Evolutionary conservation across 345 rosid genomes (phyloP).

Genomic region (Syzygium grande): DNA sequence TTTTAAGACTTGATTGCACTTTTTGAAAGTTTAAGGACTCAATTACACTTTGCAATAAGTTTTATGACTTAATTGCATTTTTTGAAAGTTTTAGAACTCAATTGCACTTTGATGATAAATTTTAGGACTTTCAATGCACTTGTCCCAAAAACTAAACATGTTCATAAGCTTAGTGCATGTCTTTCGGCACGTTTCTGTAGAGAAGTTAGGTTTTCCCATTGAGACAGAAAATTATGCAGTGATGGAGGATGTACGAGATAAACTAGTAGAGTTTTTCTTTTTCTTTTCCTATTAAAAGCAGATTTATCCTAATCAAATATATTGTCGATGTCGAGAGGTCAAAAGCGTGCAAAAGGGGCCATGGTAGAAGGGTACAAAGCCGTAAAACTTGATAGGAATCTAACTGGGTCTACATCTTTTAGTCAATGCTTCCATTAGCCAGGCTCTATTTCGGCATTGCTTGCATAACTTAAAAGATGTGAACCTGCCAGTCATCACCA

Average conservation of each 20-base stretch:
- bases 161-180: neutral
- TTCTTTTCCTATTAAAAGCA: neutral
- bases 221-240: neutral
- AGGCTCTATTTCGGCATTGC: neutral
- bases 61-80: no score
- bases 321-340: neutral
- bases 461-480: neutral
- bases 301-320: neutral
- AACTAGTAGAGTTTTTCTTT: neutral
- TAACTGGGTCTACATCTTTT: neutral
- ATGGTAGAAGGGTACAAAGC: neutral
- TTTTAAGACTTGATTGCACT: no score
- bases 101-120: no score
- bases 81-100: no score
- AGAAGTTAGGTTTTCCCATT: neutral
- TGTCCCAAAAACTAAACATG: neutral
- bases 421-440: neutral
- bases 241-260: neutral
- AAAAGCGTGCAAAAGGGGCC: neutral
- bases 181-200: neutral
- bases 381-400: neutral
- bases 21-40: no score
- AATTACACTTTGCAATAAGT: no score
- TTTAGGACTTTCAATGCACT: no score
- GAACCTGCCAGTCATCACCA: neutral